These are phyloP conservation scores for Leptodermis oblonga DNA, from an alignment of 257 asterid genomes.

Conservation along the genomic window DNA sequence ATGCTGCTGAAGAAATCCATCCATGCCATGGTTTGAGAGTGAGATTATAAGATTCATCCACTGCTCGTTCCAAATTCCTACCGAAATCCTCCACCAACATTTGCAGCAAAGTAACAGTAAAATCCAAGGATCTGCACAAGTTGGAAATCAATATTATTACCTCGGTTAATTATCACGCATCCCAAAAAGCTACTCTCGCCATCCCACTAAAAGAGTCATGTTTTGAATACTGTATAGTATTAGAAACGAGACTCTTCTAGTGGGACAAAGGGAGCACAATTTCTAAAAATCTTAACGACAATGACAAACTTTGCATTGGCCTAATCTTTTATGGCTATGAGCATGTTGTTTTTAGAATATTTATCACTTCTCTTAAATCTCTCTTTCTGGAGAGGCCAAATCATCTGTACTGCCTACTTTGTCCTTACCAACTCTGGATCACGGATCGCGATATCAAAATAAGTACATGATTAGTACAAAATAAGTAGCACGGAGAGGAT, in stretches of 20 bases:
- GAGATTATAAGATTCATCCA: constrained; percentile 57
- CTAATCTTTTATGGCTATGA: not conserved
- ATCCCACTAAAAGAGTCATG: too few relatives aligned
- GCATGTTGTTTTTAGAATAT: not conserved
- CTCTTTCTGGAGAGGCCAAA: too few relatives aligned
- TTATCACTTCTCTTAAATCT: not conserved
- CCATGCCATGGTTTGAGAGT: constrained; percentile 96
- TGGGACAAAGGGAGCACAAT: too few relatives aligned
- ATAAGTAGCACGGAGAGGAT: too few relatives aligned
- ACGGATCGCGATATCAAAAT: too few relatives aligned
- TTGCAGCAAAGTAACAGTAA: constrained; percentile 51
- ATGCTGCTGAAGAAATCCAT: constrained; percentile 90
- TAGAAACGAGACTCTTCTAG: too few relatives aligned
- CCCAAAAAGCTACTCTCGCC: not conserved
- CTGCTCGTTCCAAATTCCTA: constrained; percentile 63
- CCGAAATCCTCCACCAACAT: constrained; percentile 54
- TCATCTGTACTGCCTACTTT: too few relatives aligned
- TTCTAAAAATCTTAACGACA: not conserved
- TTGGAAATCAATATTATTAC: not conserved
- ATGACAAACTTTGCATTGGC: not conserved
- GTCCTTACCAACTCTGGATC: too few relatives aligned
- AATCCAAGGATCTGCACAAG: constrained; percentile 66
- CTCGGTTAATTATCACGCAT: not conserved
- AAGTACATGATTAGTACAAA: too few relatives aligned
- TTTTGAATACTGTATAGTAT: too few relatives aligned